A percentile compares a stretch with the other conserved stretches of the same genome.
Conservation (phyloP, 768 basidiomycete species). For the Kwoniella pini region DNA sequence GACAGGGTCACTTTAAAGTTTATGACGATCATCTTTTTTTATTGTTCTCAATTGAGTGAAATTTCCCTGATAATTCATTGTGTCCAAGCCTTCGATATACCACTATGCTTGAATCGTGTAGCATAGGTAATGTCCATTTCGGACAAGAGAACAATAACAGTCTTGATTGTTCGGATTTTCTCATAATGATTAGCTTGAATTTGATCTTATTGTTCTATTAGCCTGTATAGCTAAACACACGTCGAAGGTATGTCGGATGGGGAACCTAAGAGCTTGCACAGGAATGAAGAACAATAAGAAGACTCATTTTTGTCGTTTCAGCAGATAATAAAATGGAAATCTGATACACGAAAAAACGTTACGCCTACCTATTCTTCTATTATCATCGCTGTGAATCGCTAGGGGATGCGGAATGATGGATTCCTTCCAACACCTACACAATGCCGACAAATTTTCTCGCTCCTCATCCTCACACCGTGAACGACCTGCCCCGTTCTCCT, state of each 20-base stretch:
- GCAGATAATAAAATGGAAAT: not conserved
- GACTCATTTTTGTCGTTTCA: not conserved
- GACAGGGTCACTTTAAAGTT: not conserved
- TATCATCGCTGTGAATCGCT: no score
- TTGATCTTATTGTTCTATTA: no score
- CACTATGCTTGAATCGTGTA: not conserved
- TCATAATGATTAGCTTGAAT: no score
- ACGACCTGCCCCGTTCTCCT: slow-evolving; percentile 15
- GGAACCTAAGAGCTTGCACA: not conserved
- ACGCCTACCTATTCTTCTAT: no score
- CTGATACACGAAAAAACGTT: no score
- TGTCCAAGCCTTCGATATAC: not conserved
- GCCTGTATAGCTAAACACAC: no score
- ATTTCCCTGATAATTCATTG: not conserved
- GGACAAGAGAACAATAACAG: not conserved
- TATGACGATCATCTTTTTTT: not conserved
- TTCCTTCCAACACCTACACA: not conserved
- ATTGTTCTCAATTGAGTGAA: not conserved
- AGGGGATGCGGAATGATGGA: no score
- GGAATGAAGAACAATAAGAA: not conserved
- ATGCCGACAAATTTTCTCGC: not conserved
- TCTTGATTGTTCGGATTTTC: not conserved
- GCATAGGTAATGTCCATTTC: no score
- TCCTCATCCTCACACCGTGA: not conserved
- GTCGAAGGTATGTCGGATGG: not conserved